Evolutionary conservation across 345 rosid genomes (phyloP).

Genomic region (Populus alba): DNA sequence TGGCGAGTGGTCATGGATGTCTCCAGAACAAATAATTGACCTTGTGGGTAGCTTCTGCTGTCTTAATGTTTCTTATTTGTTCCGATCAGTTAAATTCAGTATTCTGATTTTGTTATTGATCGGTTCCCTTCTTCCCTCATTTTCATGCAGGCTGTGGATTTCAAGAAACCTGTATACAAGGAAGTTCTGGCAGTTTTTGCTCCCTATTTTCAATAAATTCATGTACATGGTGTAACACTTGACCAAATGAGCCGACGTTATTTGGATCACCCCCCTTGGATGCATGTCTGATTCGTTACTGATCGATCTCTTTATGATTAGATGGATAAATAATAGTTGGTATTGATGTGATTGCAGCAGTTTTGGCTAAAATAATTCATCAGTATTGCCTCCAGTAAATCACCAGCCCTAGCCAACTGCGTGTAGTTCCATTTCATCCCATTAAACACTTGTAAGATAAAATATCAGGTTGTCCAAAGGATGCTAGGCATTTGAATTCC

Average conservation of each 20-base stretch:
- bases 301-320: not conserved
- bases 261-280: not conserved
- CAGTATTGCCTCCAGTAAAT: not conserved
- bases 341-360: not conserved
- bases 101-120: not conserved
- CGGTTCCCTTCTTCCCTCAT: not conserved
- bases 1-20: slow-evolving; percentile 81
- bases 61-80: not conserved
- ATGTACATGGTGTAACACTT: not conserved
- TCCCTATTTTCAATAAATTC: slow-evolving; percentile 51
- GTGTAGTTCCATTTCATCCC: not conserved
- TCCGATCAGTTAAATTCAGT: too few species aligned
- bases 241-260: not conserved
- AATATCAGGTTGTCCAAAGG: not conserved
- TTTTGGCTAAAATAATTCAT: not conserved
- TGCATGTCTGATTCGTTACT: not conserved
- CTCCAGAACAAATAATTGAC: slow-evolving; percentile 61
- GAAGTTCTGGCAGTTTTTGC: slow-evolving; percentile 61
- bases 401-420: not conserved
- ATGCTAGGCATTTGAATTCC: not conserved
- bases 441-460: not conserved
- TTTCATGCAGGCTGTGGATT: slow-evolving; percentile 73
- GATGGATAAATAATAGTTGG: not conserved
- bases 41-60: slow-evolving; percentile 39
- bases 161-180: slow-evolving; percentile 85